Evolutionary conservation across 495 filamentous ascomycete genomes (phyloP).

Genomic region (Penicillium ochrochloron): DNA sequence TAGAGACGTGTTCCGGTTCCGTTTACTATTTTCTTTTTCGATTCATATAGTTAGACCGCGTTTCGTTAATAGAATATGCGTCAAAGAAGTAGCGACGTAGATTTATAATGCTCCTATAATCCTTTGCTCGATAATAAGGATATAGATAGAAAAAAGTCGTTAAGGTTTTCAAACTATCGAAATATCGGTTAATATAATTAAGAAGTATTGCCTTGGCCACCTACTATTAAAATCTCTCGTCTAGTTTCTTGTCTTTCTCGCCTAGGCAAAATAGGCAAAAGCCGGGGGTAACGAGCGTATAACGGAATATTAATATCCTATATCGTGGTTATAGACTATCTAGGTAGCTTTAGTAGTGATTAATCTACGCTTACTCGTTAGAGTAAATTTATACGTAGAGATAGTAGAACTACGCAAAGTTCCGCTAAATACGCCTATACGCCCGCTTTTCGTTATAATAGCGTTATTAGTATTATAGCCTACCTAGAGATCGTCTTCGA

Average conservation of each 20-base stretch:
- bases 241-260: neutral
- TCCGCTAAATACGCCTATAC: neutral
- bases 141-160: neutral
- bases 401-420: constrained; percentile 1
- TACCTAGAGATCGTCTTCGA: neutral
- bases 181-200: neutral
- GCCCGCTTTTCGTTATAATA: neutral
- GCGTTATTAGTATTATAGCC: neutral
- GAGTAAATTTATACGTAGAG: neutral
- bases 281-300: constrained; percentile 6
- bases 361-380: neutral
- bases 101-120: neutral
- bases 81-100: constrained; percentile 2
- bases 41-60: neutral
- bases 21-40: neutral
- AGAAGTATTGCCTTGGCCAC: neutral
- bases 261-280: neutral
- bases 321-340: neutral
- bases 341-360: neutral
- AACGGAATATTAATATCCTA: neutral
- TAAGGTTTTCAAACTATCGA: neutral
- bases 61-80: neutral
- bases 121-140: neutral
- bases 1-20: neutral
- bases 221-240: constrained; percentile 2